Conservation (phyloP, 257 asterid species). For the Ilex aquifolium region DNA sequence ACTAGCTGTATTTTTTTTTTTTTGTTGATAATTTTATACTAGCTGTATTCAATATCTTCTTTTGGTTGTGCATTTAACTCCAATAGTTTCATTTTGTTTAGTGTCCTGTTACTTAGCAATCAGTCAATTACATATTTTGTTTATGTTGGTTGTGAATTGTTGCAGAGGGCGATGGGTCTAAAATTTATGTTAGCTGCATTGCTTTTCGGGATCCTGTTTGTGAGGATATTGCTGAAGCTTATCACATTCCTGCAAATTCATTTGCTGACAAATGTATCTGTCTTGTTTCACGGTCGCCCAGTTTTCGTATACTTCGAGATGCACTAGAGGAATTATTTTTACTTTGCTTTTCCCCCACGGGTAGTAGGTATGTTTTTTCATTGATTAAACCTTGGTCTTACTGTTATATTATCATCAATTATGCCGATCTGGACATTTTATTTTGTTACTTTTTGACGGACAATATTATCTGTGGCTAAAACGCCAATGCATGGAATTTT, state of each 20-base stretch:
- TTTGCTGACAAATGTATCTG: conserved; percentile 91
- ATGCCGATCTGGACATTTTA: not conserved
- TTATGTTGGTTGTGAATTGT: conserved; percentile 3
- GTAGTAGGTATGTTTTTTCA: conserved; percentile 58
- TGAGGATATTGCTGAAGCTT: conserved; percentile 77
- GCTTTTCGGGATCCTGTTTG: conserved; percentile 85
- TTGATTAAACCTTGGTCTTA: not conserved
- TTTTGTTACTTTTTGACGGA: not conserved
- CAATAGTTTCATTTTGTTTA: not conserved
- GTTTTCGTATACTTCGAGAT: conserved; percentile 67
- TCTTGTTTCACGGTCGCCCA: conserved; percentile 76
- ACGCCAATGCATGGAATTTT: too few relatives aligned
- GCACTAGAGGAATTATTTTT: conserved; percentile 74
- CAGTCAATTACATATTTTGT: not conserved
- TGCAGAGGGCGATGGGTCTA: conserved; percentile 85
- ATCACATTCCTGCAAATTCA: conserved; percentile 51
- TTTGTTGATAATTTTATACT: too few relatives aligned
- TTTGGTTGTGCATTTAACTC: not conserved
- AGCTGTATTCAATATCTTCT: not conserved
- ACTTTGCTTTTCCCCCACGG: conserved; percentile 76
- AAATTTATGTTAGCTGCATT: conserved; percentile 80
- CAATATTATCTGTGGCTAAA: too few relatives aligned
- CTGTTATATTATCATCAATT: not conserved
- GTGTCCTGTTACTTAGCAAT: not conserved
- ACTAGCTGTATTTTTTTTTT: not conserved